A percentile compares a stretch with the other conserved stretches of the same genome.
These are phyloP conservation scores for Scheffersomyces segobiensis DNA, from an alignment of 1,139 yeast species.

Conservation along the genomic window DNA sequence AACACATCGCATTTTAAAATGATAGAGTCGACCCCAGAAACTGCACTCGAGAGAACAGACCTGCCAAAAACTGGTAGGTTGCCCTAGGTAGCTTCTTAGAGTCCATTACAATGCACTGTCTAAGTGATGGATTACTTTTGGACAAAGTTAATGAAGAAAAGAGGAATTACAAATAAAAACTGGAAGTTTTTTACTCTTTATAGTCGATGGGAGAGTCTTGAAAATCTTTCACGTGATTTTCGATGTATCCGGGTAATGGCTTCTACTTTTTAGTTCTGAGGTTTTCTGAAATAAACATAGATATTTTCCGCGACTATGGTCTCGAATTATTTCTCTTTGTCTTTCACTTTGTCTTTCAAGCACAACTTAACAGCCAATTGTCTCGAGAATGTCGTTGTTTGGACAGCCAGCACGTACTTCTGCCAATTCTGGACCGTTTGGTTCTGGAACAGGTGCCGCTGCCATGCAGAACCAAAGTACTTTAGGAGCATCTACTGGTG, in stretches of 20 bases:
- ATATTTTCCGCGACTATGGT: not conserved
- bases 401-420: conserved; percentile 6
- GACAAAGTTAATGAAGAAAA: conserved; percentile 45
- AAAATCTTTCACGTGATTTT: not conserved
- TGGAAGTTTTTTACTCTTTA: not conserved
- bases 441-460: conserved; percentile 5
- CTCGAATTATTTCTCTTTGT: not conserved
- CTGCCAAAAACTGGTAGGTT: conserved; percentile 24
- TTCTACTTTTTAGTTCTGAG: not conserved
- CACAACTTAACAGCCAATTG: not conserved
- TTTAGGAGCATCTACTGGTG: not conserved
- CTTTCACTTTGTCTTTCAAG: too few relatives aligned
- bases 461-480: not conserved
- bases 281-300: not conserved
- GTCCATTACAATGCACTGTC: conserved; percentile 48
- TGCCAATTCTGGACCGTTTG: conserved; percentile 1
- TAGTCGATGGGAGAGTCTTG: not conserved
- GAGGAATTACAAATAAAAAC: not conserved
- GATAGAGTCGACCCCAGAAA: conserved; percentile 18
- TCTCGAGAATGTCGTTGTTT: conserved; percentile 8
- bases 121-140: conserved; percentile 54
- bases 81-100: conserved; percentile 7
- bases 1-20: conserved; percentile 42
- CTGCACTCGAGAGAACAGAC: conserved; percentile 8
- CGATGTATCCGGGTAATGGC: not conserved